Conservation (phyloP, 1,139 yeast genomes). For the Magnusiomyces paraingens region DNA sequence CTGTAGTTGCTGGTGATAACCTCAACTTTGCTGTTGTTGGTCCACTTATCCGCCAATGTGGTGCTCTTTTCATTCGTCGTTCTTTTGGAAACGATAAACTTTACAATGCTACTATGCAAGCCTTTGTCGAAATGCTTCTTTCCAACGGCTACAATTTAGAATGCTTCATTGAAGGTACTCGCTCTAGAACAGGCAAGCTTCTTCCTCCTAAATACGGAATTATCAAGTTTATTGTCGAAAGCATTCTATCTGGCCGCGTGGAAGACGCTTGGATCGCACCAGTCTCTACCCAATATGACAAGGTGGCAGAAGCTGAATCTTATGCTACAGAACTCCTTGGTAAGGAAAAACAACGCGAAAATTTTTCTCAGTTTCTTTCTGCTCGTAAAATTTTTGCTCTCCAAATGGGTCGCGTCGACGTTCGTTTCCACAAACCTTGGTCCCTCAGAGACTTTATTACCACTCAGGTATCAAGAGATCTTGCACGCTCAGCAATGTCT, state of each 20-base stretch:
- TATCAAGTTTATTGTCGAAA: slow-evolving; percentile 47
- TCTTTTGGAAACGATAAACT: slow-evolving; percentile 47
- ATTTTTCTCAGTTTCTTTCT: slow-evolving; percentile 33
- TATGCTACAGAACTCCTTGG: slow-evolving; percentile 58
- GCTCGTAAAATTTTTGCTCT: slow-evolving; percentile 34
- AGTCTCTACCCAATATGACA: slow-evolving; percentile 55
- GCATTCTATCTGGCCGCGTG: slow-evolving; percentile 40
- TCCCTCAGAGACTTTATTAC: slow-evolving; percentile 32
- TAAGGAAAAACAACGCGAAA: slow-evolving; percentile 45
- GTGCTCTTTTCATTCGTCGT: slow-evolving; percentile 40
- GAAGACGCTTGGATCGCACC: slow-evolving; percentile 50
- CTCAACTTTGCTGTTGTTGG: slow-evolving; percentile 60
- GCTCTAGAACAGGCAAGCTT: slow-evolving; percentile 61
- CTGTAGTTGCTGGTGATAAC: slow-evolving; percentile 65
- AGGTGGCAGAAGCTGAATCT: slow-evolving; percentile 61
- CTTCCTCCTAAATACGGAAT: slow-evolving; percentile 61
- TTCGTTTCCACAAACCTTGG: slow-evolving; percentile 40
- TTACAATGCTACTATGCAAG: slow-evolving; percentile 47
- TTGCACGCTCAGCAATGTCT: slow-evolving; percentile 9
- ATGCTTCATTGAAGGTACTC: slow-evolving; percentile 61
- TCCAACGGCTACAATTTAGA: slow-evolving; percentile 50
- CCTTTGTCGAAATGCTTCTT: slow-evolving; percentile 48
- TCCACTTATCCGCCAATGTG: slow-evolving; percentile 35
- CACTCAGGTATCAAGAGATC: slow-evolving; percentile 29
- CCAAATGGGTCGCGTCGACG: slow-evolving; percentile 39